Evolutionary conservation across 1,139 yeast genomes (phyloP).

Genomic region (Debaryomyces subglobosus): DNA sequence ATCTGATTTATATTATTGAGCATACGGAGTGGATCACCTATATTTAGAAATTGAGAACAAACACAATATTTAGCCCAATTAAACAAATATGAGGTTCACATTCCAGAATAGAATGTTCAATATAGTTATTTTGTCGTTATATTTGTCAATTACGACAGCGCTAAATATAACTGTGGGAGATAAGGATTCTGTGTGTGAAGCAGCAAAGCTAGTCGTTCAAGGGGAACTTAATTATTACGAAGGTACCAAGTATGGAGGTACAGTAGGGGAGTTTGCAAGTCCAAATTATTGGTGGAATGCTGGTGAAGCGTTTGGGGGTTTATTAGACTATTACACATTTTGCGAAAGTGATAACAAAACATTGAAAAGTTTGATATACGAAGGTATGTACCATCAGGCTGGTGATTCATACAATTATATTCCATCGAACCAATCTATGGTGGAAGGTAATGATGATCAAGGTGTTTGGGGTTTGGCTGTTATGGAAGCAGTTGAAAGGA

Average conservation of each 20-base stretch:
- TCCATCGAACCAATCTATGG: slow-evolving; percentile 61
- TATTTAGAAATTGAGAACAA: neutral
- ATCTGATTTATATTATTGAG: neutral
- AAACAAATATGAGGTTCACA: neutral
- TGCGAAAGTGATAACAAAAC: slow-evolving; percentile 50
- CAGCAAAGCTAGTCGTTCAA: slow-evolving; percentile 47
- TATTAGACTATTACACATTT: slow-evolving; percentile 53
- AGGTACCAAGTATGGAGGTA: slow-evolving; percentile 56
- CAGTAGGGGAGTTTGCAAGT: slow-evolving; percentile 58
- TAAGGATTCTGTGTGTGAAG: slow-evolving; percentile 48
- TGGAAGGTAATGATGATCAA: slow-evolving; percentile 75
- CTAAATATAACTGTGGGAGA: slow-evolving; percentile 22
- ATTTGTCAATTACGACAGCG: neutral
- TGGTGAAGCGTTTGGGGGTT: slow-evolving; percentile 68
- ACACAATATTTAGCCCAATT: neutral
- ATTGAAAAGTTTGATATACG: slow-evolving; percentile 38
- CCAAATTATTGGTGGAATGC: slow-evolving; percentile 80
- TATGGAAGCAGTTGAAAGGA: slow-evolving; percentile 64
- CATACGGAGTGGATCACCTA: neutral
- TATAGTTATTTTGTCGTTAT: neutral
- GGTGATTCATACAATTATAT: slow-evolving; percentile 57
- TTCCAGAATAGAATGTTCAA: neutral
- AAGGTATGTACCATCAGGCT: slow-evolving; percentile 54
- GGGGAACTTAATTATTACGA: slow-evolving; percentile 64
- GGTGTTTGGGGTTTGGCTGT: slow-evolving; percentile 70